Evolutionary conservation across 140 eudicot genomes (phyloP), one percentile per base, ranked within the genome.

Genomic region (Flaveria floridana): DNA sequence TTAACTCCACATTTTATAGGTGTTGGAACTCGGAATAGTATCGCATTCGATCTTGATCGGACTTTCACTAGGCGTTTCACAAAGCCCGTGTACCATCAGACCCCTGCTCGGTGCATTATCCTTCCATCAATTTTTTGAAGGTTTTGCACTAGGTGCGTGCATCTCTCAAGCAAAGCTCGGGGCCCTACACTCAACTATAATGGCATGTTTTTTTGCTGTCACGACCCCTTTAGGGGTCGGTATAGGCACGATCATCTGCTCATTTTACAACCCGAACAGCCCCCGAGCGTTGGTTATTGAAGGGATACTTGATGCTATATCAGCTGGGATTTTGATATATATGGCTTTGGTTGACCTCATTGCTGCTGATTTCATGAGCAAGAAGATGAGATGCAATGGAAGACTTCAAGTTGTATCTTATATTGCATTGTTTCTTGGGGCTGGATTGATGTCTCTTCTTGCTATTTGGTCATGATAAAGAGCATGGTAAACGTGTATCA

Each of bases 121-220:
- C 15, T 87, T 86, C 85, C 91, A 89, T 68, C 98, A 92, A 34
- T 86, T 89, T 87, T 89, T 92, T n/a, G 96, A 92, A 82, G 96
- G 98, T 20, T 92, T 92, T 76, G 98, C 98, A 61, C 81, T 92
- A 14, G 98, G 98, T 71, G 96, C 96, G 18, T 92, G 96, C 87
- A 87, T 92, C 56, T 79, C 96, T 2, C 92, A 92, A 59, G 98
- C 98, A 23, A 81, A 84, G 52, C 83, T 92, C 30, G 82, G 78
- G 68, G 15, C 80, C 26, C 76, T 87, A 50, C 84, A 77, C 4
- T 57, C 89, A n/a, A 75, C 91, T 3, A 4, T 87, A 61, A 92
- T 92, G 98, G 95, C 96, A 20, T 87, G 90, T 34, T 92, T 87
- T 70, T 89, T 92, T 34, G 89, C 96, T 13, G 2, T 87, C 74